Percentiles rank a stretch among this genome's conserved stretches.
Evolutionary conservation across 2,329 filamentous ascomycete species (phyloP).

Genomic region (Alternaria tenuissima): DNA sequence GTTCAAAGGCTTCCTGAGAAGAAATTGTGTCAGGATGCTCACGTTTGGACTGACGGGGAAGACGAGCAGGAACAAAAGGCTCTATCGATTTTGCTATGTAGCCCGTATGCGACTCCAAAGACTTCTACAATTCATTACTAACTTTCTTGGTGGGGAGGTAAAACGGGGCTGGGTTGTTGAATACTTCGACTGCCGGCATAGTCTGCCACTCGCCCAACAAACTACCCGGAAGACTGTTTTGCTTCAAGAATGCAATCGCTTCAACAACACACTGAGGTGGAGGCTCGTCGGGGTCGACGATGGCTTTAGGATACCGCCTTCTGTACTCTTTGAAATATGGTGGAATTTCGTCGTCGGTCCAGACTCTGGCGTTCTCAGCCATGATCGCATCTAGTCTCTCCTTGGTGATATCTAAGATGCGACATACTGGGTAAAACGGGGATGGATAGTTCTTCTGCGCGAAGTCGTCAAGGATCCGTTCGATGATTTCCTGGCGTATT

Average conservation of each 20-base stretch:
- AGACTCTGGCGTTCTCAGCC: slow-evolving; percentile 14
- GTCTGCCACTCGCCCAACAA: slow-evolving; percentile 26
- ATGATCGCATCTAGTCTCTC: slow-evolving; percentile 14
- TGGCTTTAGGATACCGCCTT: slow-evolving; percentile 4
- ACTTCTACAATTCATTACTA: slow-evolving; percentile 10
- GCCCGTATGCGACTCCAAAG: neutral
- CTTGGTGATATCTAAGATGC: slow-evolving; percentile 20
- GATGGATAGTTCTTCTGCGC: slow-evolving; percentile 1
- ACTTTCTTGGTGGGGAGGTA: neutral
- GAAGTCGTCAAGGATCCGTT: slow-evolving; percentile 21
- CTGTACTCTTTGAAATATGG: slow-evolving; percentile 18
- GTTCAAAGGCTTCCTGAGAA: neutral
- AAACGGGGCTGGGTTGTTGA: slow-evolving; percentile 1
- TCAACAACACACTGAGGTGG: slow-evolving; percentile 14
- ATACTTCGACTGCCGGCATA: slow-evolving; percentile 19
- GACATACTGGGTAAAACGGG: slow-evolving; percentile 16
- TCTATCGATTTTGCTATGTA: slow-evolving; percentile 2
- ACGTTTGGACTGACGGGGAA: neutral
- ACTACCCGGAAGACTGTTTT: slow-evolving; percentile 26
- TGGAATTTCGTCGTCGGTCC: slow-evolving; percentile 18
- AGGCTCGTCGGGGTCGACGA: slow-evolving; percentile 30
- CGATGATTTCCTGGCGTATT: slow-evolving; percentile 31
- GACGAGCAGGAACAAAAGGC: neutral
- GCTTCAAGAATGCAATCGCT: slow-evolving; percentile 27
- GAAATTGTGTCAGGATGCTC: neutral